Base-by-base conservation (phyloP, 768 basidiomycete species). In the Boletellus emodensis region DNA sequence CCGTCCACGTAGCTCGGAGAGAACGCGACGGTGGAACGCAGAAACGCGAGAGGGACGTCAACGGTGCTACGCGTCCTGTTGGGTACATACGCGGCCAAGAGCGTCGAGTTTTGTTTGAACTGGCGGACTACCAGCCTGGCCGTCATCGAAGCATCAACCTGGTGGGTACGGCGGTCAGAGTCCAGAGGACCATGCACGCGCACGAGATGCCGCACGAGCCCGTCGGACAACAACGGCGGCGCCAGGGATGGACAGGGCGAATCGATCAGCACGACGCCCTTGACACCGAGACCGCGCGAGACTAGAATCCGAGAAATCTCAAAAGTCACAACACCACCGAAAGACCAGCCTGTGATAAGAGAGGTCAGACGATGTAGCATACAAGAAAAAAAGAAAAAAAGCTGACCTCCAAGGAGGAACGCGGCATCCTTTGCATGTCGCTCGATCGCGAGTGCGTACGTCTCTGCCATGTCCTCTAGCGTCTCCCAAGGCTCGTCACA, bases 261-360 rank as follows among this genome's bases (percentile, higher is more conserved):
- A 61, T 89, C 87, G 56, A 90, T 82, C 52, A 87, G 69, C 9
- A 87, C 55, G 39, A 89, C 68, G 0, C 85, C 87, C 44, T 69
- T 68, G 18, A 85, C 79, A 1, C 54, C 44, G 9, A 76, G 56
- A 3, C 76, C 79, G 5, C 60, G 68, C 1, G 44, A 14, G 12
- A 12, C 6, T 15, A 88, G 74, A 24, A 78, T 76, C 1, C 73
- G 74, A 15, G 82, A 79, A 3, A 79, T 67, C 58, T 87, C 87
- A 57, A 80, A 87, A 0, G 87, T 84, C 0, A 80, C 78, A 4
- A 87, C 80, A 2, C 86, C 87, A 12, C 87, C 87, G 54, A 90
- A 85, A 3, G 87, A 90, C 86, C 86, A 90, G 0, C 87, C 87
- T 88, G 47, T 2, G 13, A 13, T 5, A 28, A 2, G 28, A 17